phyloP scores from a whole-genome alignment of 345 rosid genomes.

The Citrus medica region DNA sequence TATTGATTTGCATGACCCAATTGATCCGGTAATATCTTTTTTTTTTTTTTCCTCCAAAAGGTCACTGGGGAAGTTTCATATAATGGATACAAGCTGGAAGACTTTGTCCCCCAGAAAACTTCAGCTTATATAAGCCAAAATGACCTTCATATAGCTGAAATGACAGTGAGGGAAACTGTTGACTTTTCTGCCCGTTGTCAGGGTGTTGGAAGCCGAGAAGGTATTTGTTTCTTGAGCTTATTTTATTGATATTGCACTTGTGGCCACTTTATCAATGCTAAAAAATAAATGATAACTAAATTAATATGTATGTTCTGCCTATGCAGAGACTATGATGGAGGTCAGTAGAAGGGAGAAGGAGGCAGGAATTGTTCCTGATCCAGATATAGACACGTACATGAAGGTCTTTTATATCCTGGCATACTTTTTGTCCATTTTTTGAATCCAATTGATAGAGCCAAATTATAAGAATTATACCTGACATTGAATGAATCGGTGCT shows the following conservation, averaged over 20 bases:
- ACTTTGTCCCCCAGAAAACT: slow-evolving; percentile 57
- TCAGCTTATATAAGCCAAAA: slow-evolving; percentile 54
- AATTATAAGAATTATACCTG: neutral
- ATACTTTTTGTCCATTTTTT: neutral
- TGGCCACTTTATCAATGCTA: neutral
- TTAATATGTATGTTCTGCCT: neutral
- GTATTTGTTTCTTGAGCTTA: neutral
- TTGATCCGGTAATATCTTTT: neutral
- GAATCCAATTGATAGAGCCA: neutral
- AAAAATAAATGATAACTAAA: neutral
- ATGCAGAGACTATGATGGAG: slow-evolving; percentile 17
- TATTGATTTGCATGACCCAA: neutral
- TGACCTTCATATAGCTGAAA: slow-evolving; percentile 50
- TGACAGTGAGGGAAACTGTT: slow-evolving; percentile 63
- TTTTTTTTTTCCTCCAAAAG: neutral
- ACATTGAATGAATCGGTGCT: neutral
- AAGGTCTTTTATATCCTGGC: slow-evolving; percentile 11
- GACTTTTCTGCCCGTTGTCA: slow-evolving; percentile 59
- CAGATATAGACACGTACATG: slow-evolving; percentile 23
- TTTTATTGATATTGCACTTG: neutral
- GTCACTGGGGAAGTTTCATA: slow-evolving; percentile 28
- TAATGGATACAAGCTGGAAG: slow-evolving; percentile 38
- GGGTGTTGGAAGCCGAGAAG: slow-evolving; percentile 51
- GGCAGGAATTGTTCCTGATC: slow-evolving; percentile 22
- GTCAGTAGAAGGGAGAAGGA: slow-evolving; percentile 18